These are phyloP conservation scores for Neurospora sp. DNA, from an alignment of 2,329 filamentous ascomycete genomes.

Conservation along the genomic window DNA sequence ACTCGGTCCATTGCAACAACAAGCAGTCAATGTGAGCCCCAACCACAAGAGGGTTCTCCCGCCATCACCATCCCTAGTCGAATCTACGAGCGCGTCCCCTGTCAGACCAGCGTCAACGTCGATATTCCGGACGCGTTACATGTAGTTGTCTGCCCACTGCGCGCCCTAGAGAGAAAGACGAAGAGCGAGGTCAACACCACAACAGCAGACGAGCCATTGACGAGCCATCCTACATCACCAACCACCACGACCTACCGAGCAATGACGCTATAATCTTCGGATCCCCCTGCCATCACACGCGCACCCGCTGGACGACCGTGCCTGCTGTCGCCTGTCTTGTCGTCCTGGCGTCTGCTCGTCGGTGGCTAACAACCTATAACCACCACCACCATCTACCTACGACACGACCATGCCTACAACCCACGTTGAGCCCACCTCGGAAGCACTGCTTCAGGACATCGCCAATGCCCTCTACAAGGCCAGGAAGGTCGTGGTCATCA, in stretches of 20 bases:
- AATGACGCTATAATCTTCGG: not conserved
- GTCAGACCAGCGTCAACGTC: not conserved
- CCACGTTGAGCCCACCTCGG: conserved; percentile 42
- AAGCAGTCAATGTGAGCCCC: not conserved
- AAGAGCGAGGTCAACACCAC: not conserved
- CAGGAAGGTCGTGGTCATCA: conserved; percentile 61
- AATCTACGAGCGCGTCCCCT: not conserved
- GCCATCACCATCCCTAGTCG: not conserved
- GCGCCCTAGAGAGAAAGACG: not conserved
- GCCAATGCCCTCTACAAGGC: conserved; percentile 55
- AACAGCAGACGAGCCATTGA: not conserved
- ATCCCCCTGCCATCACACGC: not conserved
- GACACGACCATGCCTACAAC: conserved; percentile 44
- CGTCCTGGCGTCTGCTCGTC: not conserved
- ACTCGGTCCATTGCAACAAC: not conserved
- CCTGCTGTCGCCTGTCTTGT: not conserved
- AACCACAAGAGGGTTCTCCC: not conserved
- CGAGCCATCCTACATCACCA: not conserved
- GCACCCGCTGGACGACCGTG: not conserved
- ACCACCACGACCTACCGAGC: not conserved
- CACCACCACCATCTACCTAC: not conserved
- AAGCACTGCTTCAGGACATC: conserved; percentile 51
- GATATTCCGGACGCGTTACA: not conserved
- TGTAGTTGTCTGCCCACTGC: not conserved
- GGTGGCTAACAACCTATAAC: not conserved